Evolutionary conservation across 352 stramenopile genomes (phyloP), one percentile per base, ranked within the genome.

Genomic region (Phytopythium kandeliae): DNA sequence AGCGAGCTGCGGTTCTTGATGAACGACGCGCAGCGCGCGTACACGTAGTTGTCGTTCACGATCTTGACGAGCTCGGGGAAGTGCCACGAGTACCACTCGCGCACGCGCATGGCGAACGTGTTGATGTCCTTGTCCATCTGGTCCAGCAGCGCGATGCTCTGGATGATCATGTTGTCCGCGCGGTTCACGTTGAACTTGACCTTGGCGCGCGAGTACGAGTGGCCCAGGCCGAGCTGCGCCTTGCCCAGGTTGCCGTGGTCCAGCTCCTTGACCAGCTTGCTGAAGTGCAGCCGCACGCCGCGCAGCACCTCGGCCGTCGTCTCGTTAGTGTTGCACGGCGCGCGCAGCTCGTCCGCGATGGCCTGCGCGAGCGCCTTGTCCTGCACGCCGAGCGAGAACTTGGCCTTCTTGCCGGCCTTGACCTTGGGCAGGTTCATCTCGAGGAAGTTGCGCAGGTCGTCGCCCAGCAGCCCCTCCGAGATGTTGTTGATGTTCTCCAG

Each of bases 51-150:
- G 79, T 99, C 98, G 63, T 98, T 98, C 45, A 99, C 96, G 61
- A 99, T 96, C 67, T 99, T 97, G 55, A 98, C 91, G 33, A 99
- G 82, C 83, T 99, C 97, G 16, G 97, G 97, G 74, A 99, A 99
- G 73, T 99, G 97, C 97, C 97, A 99, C 69, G 89, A 98, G 85
- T 99, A 99, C 97, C 97, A 99, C 76, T 99, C 97, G 44, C 96
- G 86, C 52, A 99, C 92, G 54, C 97, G 89, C 97, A 99, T 99
- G 48, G 97, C 94, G 71, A 99, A 99, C 47, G 97, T 99, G 78
- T 99, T 99, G 48, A 99, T 89, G 78, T 99, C 97, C 85, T 99
- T 99, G 82, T 99, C 97, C 82, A 99, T 87, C 62, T 99, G 96
- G 82, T 99, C 97, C 15, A 99, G 78, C 22, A 99, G 80, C 57